Conservation (phyloP, 345 rosid genomes). For the Citrus cavaleriei region DNA sequence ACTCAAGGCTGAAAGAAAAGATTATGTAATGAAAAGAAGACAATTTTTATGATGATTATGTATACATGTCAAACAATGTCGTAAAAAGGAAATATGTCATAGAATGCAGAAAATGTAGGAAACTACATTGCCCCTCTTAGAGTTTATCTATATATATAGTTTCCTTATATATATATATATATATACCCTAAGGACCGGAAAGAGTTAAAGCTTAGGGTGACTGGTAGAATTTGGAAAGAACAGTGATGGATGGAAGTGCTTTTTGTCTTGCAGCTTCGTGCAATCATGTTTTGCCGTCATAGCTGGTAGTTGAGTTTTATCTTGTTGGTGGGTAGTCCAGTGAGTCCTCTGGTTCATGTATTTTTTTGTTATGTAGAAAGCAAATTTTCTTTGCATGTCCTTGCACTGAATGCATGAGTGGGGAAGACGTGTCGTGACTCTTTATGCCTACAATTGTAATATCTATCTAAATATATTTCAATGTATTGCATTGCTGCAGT, state of each 20-base stretch:
- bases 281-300: not conserved
- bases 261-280: not conserved
- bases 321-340: not conserved
- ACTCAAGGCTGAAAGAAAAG: not conserved
- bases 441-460: too few species aligned
- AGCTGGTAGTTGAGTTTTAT: conserved; percentile 17
- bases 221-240: conserved; percentile 86
- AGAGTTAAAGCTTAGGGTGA: conserved; percentile 74
- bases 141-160: too few species aligned
- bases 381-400: conserved; percentile 1
- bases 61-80: not conserved
- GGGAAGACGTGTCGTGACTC: too few species aligned
- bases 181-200: conserved; percentile 29
- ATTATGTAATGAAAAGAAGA: not conserved
- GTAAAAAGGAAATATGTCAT: not conserved
- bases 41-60: not conserved
- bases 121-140: too few species aligned
- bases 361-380: conserved; percentile 29
- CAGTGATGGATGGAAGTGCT: conserved; percentile 29
- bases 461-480: not conserved
- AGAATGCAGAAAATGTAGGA: too few species aligned
- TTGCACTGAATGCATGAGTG: too few species aligned
- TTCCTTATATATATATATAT: not conserved
- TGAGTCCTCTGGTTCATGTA: conserved; percentile 33
- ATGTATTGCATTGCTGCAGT: not conserved